Evolutionary conservation across 108 stramenopile genomes (phyloP).

Genomic region (Skeletonema grethae): DNA sequence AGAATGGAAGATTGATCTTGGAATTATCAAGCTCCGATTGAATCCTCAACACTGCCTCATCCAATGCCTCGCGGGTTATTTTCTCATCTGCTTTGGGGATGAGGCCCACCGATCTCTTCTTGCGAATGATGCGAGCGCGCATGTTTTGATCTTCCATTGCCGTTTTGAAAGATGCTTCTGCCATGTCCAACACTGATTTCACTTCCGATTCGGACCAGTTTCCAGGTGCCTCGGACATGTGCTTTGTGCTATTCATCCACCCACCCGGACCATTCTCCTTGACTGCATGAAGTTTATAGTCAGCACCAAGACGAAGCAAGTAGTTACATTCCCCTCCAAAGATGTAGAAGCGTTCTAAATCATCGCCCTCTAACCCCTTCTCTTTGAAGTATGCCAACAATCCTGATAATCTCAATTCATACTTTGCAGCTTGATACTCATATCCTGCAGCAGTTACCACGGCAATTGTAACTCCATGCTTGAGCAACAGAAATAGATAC

Average conservation of each 20-base stretch:
- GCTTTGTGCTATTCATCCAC: constrained; percentile 82
- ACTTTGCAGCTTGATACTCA: constrained; percentile 86
- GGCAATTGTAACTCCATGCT: constrained; percentile 81
- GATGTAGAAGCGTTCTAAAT: constrained; percentile 86
- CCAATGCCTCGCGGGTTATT: constrained; percentile 86
- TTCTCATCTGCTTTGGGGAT: constrained; percentile 61
- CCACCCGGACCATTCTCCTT: constrained; percentile 83
- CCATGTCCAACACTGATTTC: constrained; percentile 67
- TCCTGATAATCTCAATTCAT: constrained; percentile 85
- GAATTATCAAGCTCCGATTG: constrained; percentile 68
- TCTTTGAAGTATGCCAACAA: constrained; percentile 78
- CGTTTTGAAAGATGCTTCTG: constrained; percentile 58
- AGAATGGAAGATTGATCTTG: constrained; percentile 71
- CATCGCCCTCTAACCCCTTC: constrained; percentile 57
- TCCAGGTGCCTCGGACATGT: constrained; percentile 68
- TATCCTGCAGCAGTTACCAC: constrained; percentile 96
- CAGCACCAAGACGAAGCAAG: constrained; percentile 66
- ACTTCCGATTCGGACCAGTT: constrained; percentile 84
- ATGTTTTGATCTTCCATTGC: constrained; percentile 71
- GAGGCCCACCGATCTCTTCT: constrained; percentile 87
- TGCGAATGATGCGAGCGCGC: constrained; percentile 78
- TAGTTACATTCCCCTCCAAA: constrained; percentile 97
- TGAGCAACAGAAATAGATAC: constrained; percentile 73
- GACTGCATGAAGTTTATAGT: constrained; percentile 78
- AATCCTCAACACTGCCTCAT: constrained; percentile 84